Evolutionary conservation across 2,329 filamentous ascomycete genomes (phyloP), one percentile per base, ranked within the genome.

Genomic region (Ophiocordyceps camponoti-leonardi): DNA sequence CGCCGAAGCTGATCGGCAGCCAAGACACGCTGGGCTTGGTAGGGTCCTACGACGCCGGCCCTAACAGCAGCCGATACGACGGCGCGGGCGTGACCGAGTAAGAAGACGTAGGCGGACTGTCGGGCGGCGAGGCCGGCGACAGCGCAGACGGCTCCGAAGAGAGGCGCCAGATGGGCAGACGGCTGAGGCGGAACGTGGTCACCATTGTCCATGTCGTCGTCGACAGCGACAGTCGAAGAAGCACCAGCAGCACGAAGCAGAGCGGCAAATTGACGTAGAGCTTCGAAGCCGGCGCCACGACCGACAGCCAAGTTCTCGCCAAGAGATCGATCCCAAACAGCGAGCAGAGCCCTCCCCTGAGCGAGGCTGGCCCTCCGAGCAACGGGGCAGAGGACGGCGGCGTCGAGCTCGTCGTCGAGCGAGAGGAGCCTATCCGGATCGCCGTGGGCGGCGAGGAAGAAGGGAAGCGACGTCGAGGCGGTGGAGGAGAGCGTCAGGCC

Each of bases 21-120:
- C 43, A 92, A 67, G 26, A 87, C 66, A 50, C 73, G 75, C 58
- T 92, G 85, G 47, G 81, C 81, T 59, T 86, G 81, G 58, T 86
- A 92, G 7, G 85, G 85, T 0, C 85, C 85, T 61, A 90, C 78
- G 51, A 87, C 73, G 54, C 81, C 82, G 20, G 84, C 81, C 46
- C 85, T 67, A 50, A 92, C 83, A 0, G 79, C 85, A 1, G 85
- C 85, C 40, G 80, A 85, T 43, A 86, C 68, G 45, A 90, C 64
- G 0, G 83, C 83, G 60, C 86, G 84, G 47, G 81, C 78, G 61
- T 90, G 85, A 49, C 78, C 75, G 51, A 90, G 71, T 58, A 90
- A 64, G 59, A 86, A 88, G 23, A 88, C 66, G 58, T 87, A 86
- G 1, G 80, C 79, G 20, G 82, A 70, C 58, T 86, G 78, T 46